These are phyloP conservation scores for Oehlia diaphana DNA, from an alignment of 192 early-diverging fungal genomes.

Conservation along the genomic window DNA sequence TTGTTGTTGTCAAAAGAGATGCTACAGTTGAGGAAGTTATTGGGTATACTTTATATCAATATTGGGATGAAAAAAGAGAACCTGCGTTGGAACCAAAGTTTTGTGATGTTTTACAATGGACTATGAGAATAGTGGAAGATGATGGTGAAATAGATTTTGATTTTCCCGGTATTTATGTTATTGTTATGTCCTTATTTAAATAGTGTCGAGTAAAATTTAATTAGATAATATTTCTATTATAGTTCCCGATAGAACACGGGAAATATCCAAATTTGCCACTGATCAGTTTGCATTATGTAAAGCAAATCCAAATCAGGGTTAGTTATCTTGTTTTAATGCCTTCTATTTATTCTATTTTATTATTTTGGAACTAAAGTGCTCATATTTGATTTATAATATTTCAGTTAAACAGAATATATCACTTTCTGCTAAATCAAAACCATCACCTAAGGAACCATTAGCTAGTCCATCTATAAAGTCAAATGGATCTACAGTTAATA, in stretches of 20 bases:
- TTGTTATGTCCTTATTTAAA: neutral
- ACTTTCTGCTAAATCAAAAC: neutral
- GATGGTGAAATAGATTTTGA: conserved; percentile 97
- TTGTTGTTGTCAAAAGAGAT: conserved; percentile 70
- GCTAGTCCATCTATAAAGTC: neutral
- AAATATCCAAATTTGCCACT: conserved; percentile 83
- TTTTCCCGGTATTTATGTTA: conserved; percentile 70
- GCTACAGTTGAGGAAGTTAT: conserved; percentile 93
- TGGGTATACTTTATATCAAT: conserved; percentile 88
- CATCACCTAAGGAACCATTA: conserved; percentile 5
- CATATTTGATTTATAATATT: neutral
- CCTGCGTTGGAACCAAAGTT: conserved; percentile 64
- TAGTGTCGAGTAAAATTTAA: neutral
- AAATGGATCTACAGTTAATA: neutral
- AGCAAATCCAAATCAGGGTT: conserved; percentile 72
- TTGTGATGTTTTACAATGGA: conserved; percentile 79
- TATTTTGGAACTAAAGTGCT: neutral
- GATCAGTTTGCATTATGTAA: conserved; percentile 89
- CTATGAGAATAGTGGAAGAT: conserved; percentile 89
- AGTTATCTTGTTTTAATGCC: conserved; percentile 2
- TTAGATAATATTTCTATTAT: conserved; percentile 1
- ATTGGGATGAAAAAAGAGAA: conserved; percentile 66
- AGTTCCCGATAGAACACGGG: conserved; percentile 87
- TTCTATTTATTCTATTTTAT: neutral
- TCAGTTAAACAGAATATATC: conserved; percentile 41